Evolutionary conservation across 108 stramenopile genomes (phyloP).

Genomic region (Skeletonema marinoi): DNA sequence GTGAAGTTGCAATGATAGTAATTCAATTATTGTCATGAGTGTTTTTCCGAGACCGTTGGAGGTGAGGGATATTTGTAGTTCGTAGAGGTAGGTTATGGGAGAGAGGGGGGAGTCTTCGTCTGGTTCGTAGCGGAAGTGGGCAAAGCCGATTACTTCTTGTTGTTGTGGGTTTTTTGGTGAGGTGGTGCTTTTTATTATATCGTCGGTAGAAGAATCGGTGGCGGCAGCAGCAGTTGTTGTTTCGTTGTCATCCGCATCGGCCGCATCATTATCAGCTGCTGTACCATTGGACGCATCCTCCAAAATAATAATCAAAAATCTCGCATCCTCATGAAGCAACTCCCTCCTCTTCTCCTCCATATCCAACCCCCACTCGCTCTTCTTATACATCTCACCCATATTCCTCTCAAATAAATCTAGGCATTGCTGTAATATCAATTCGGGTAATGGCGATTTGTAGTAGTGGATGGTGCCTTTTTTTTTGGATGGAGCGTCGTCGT

Average conservation of each 20-base stretch:
- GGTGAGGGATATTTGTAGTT: conserved; percentile 72
- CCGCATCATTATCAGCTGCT: background rate
- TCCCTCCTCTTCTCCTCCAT: conserved; percentile 69
- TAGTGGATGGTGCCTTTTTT: conserved; percentile 3
- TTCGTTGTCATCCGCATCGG: background rate
- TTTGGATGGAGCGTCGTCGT: background rate
- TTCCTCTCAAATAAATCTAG: conserved; percentile 64
- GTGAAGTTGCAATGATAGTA: conserved; percentile 36
- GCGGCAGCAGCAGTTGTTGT: background rate
- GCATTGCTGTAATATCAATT: conserved; percentile 34
- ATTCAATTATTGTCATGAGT: conserved; percentile 66
- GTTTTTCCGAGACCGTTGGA: conserved; percentile 65
- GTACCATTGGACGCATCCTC: background rate
- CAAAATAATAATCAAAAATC: conserved; percentile 57
- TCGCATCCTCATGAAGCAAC: conserved; percentile 61
- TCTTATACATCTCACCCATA: conserved; percentile 72
- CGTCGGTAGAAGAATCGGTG: background rate
- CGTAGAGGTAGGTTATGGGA: conserved; percentile 62
- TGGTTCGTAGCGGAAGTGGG: conserved; percentile 82
- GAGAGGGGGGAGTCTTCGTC: conserved; percentile 63
- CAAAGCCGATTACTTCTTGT: conserved; percentile 54
- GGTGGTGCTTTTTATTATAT: background rate
- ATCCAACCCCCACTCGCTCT: conserved; percentile 80
- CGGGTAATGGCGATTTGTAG: conserved; percentile 28
- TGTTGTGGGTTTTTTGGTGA: background rate